Evolutionary conservation across 108 stramenopile species (phyloP).

Genomic region (Cyclotella atomus): DNA sequence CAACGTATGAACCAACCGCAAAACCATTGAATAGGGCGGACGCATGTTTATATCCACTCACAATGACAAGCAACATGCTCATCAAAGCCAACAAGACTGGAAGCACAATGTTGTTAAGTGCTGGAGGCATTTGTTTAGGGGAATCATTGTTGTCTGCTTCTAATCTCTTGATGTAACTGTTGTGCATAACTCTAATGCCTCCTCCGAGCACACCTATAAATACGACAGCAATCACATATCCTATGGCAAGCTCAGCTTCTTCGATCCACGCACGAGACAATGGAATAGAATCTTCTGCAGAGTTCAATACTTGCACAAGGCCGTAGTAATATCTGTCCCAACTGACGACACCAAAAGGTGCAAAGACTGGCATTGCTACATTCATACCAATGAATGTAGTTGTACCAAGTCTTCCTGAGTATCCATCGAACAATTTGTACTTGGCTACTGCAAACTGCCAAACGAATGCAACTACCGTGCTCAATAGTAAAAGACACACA

Average conservation of each 20-base stretch:
- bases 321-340: slow-evolving; percentile 63
- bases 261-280: slow-evolving; percentile 35
- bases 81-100: slow-evolving; percentile 37
- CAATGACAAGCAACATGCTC: slow-evolving; percentile 51
- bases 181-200: slow-evolving; percentile 42
- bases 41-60: slow-evolving; percentile 43
- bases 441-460: slow-evolving; percentile 36
- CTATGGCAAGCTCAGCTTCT: slow-evolving; percentile 51
- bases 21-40: slow-evolving; percentile 55
- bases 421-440: slow-evolving; percentile 43
- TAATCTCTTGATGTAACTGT: slow-evolving; percentile 32
- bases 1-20: slow-evolving; percentile 58
- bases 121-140: slow-evolving; percentile 23
- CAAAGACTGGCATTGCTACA: slow-evolving; percentile 43
- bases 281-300: slow-evolving; percentile 36
- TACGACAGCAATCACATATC: slow-evolving; percentile 38
- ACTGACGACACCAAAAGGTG: slow-evolving; percentile 46
- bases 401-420: slow-evolving; percentile 50
- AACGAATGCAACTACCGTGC: slow-evolving; percentile 27
- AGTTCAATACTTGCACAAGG: slow-evolving; percentile 29
- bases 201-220: slow-evolving; percentile 45
- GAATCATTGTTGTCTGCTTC: not conserved
- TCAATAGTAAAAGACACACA: slow-evolving; percentile 46
- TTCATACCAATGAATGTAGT: slow-evolving; percentile 63
- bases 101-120: slow-evolving; percentile 56